A percentile compares a stretch with the other conserved stretches of the same genome.
Evolutionary conservation across 306 rosid species (phyloP).

Genomic region (Dalbergia oliveri): DNA sequence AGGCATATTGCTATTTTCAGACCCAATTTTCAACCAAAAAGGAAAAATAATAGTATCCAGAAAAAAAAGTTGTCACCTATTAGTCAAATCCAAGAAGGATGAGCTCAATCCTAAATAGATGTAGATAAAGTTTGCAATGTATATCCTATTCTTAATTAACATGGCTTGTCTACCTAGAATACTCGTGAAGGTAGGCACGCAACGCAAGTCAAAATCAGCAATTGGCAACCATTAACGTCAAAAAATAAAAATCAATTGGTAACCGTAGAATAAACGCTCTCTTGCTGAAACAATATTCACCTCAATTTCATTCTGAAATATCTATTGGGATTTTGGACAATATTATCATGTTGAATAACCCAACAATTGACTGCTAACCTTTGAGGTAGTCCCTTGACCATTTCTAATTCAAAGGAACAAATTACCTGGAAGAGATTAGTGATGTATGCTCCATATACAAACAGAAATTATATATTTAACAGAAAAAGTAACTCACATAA

Average conservation of each 20-base stretch:
- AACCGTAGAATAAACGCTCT: constrained; percentile 27
- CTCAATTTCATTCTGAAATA: constrained; percentile 46
- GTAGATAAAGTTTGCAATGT: constrained; percentile 35
- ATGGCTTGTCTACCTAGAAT: constrained; percentile 28
- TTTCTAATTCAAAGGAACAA: constrained; percentile 47
- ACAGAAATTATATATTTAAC: not conserved
- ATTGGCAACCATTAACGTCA: constrained; percentile 21
- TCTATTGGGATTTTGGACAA: constrained; percentile 38
- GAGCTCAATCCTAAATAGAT: constrained; percentile 37
- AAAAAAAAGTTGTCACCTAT: not conserved
- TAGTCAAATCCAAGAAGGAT: constrained; percentile 7
- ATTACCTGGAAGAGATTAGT: constrained; percentile 39
- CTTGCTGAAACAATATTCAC: constrained; percentile 29
- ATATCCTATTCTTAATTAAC: constrained; percentile 35
- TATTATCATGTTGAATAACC: constrained; percentile 38
- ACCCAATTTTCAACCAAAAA: not conserved
- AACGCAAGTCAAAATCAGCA: constrained; percentile 57
- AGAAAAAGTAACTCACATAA: constrained; percentile 7
- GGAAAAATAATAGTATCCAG: not conserved
- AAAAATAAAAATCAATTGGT: too few species aligned
- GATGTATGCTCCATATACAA: constrained; percentile 33
- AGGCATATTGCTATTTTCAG: too few species aligned
- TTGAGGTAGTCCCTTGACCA: constrained; percentile 43
- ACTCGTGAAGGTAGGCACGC: constrained; percentile 37
- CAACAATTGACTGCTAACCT: constrained; percentile 44